Conservation (phyloP, 306 rosid species). For the barrel medic (Medicago truncatula) region DNA sequence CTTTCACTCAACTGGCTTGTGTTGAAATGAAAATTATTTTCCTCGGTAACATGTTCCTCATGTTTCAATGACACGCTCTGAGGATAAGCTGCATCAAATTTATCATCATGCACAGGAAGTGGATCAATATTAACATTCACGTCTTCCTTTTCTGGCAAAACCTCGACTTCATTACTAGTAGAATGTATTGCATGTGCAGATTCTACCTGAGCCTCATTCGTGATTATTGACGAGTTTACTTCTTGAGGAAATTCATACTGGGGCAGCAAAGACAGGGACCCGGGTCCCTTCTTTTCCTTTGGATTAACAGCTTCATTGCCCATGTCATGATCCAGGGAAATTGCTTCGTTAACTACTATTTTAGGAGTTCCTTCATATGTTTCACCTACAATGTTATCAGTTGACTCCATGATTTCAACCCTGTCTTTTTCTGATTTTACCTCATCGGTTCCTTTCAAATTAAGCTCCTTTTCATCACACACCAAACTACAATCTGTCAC, state of each 20-base stretch:
- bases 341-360: no score
- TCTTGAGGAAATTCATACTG: conserved; percentile 43
- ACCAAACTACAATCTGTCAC: conserved; percentile 39
- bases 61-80: conserved; percentile 37
- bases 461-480: conserved; percentile 35
- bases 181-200: conserved; percentile 36
- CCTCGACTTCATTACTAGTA: conserved; percentile 42
- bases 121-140: conserved; percentile 42
- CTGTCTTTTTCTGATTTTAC: conserved; percentile 27
- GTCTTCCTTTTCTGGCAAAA: conserved; percentile 47
- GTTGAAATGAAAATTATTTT: conserved; percentile 40
- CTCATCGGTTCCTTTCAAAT: conserved; percentile 41
- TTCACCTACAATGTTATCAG: conserved; percentile 45
- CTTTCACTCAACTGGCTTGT: conserved; percentile 48
- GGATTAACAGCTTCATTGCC: conserved; percentile 44
- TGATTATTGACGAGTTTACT: conserved; percentile 46
- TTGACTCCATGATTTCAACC: conserved; percentile 37
- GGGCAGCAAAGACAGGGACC: conserved; percentile 40
- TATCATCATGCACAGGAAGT: conserved; percentile 38
- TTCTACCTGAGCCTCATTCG: conserved; percentile 44
- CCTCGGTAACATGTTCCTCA: conserved; percentile 45
- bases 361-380: background rate
- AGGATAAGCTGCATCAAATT: conserved; percentile 47
- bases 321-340: no score
- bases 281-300: conserved; percentile 40